Conservation (phyloP, 2,329 filamentous ascomycete species). For the Trichoderma koningii region DNA sequence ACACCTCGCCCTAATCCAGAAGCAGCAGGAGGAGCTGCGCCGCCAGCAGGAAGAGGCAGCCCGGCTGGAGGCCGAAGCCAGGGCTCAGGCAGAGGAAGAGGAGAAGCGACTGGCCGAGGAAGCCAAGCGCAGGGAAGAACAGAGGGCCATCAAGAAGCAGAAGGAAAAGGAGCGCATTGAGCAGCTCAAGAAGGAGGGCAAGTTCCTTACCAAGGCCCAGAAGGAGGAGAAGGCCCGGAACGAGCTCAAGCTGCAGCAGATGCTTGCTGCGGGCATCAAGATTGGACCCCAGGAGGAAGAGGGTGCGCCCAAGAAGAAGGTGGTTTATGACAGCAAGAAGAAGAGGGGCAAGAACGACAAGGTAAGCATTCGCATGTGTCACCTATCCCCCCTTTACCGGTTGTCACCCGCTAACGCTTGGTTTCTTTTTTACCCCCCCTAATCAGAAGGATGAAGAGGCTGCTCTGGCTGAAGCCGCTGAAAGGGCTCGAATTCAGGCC, state of each 20-base stretch:
- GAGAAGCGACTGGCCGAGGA: conserved; percentile 69
- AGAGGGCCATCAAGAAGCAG: conserved; percentile 76
- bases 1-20: conserved; percentile 71
- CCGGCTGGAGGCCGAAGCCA: conserved; percentile 63
- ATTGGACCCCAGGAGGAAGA: conserved; percentile 60
- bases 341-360: conserved; percentile 65
- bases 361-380: conserved; percentile 40
- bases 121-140: conserved; percentile 68
- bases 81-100: conserved; percentile 64
- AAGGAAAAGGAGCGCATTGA: conserved; percentile 85
- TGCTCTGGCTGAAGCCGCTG: conserved; percentile 74
- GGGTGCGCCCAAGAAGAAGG: conserved; percentile 74
- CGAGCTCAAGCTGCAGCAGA: conserved; percentile 80
- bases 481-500: conserved; percentile 68
- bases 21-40: conserved; percentile 78
- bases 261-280: conserved; percentile 76
- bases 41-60: conserved; percentile 67
- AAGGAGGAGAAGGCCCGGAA: conserved; percentile 78
- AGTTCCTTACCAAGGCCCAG: conserved; percentile 83
- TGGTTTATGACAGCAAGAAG: conserved; percentile 77
- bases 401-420: neutral
- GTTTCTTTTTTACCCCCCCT: neutral
- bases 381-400: neutral
- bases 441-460: conserved; percentile 72
- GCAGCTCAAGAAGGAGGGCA: conserved; percentile 84